phyloP scores from a whole-genome alignment of 345 rosid genomes.

The Aurinia saxatilis region DNA sequence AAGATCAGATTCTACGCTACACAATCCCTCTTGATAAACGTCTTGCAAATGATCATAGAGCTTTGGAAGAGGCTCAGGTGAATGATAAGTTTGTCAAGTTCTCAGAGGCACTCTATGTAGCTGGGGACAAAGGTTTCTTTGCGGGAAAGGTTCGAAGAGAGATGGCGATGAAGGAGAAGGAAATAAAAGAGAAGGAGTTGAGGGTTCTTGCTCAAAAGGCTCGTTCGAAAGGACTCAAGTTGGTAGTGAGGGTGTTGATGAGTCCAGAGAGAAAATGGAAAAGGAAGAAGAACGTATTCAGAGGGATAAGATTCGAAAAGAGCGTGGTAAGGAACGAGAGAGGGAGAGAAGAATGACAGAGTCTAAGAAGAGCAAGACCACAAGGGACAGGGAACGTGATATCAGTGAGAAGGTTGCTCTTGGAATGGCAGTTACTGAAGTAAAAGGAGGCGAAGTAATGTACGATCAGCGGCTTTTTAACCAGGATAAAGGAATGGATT shows the following conservation, averaged over 20 bases:
- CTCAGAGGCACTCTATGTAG: slow-evolving; percentile 58
- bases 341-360: slow-evolving; percentile 47
- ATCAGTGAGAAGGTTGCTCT: slow-evolving; percentile 92
- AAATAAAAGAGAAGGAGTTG: slow-evolving; percentile 70
- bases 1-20: too few relatives aligned
- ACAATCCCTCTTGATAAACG: slow-evolving; percentile 82
- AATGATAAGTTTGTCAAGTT: slow-evolving; percentile 63
- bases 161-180: slow-evolving; percentile 79
- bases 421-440: slow-evolving; percentile 87
- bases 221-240: slow-evolving; percentile 78
- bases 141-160: slow-evolving; percentile 78
- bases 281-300: slow-evolving; percentile 69
- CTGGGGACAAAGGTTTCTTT: too few relatives aligned
- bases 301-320: slow-evolving; percentile 87
- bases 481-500: slow-evolving; percentile 98
- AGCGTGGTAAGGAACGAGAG: slow-evolving; percentile 87
- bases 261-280: slow-evolving; percentile 54
- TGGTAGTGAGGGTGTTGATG: slow-evolving; percentile 43
- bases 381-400: slow-evolving; percentile 89
- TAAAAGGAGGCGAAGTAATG: slow-evolving; percentile 86
- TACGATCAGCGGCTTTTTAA: slow-evolving; percentile 86
- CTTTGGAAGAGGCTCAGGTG: slow-evolving; percentile 34
- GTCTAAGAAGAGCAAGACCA: slow-evolving; percentile 94
- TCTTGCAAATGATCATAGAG: slow-evolving; percentile 83
- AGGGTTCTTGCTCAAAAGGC: slow-evolving; percentile 92